Percentiles rank a stretch among this genome's conserved stretches.
Conservation (phyloP, 2,329 filamentous ascomycete genomes). For the Fusarium cicatricum region DNA sequence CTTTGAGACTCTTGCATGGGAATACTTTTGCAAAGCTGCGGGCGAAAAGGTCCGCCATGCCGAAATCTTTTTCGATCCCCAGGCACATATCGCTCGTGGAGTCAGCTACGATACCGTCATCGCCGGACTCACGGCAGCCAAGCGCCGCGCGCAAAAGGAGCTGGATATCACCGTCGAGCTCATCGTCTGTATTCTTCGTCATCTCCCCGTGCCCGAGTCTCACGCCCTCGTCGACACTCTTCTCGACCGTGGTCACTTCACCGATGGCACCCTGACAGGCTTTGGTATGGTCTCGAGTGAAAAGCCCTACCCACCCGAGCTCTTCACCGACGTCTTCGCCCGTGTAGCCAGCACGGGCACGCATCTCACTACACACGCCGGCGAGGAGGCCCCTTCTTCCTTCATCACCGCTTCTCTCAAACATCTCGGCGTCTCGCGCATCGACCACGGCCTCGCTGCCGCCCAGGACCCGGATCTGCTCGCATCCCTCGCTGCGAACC, state of each 20-base stretch:
- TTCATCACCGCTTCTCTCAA: slow-evolving; percentile 73
- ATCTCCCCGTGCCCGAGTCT: slow-evolving; percentile 70
- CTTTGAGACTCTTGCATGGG: slow-evolving; percentile 76
- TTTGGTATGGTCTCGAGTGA: slow-evolving; percentile 76
- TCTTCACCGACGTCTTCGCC: slow-evolving; percentile 69
- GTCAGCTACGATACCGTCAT: slow-evolving; percentile 71
- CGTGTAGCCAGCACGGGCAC: slow-evolving; percentile 58
- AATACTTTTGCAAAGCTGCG: slow-evolving; percentile 73
- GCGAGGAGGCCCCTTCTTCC: slow-evolving; percentile 75
- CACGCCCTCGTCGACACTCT: slow-evolving; percentile 47
- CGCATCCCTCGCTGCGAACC: slow-evolving; percentile 62
- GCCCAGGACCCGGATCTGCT: slow-evolving; percentile 67
- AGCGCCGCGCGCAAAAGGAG: slow-evolving; percentile 65
- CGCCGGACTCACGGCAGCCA: slow-evolving; percentile 67
- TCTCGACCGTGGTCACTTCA: slow-evolving; percentile 53
- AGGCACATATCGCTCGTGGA: slow-evolving; percentile 73
- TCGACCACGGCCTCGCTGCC: slow-evolving; percentile 78
- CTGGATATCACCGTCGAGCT: slow-evolving; percentile 70
- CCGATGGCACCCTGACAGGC: slow-evolving; percentile 63
- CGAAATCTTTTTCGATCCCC: slow-evolving; percentile 84
- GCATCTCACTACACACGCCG: slow-evolving; percentile 75
- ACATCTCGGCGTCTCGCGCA: slow-evolving; percentile 67
- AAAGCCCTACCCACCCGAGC: slow-evolving; percentile 61
- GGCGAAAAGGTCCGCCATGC: slow-evolving; percentile 74
- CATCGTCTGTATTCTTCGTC: slow-evolving; percentile 77